phyloP scores from a whole-genome alignment of 148 eudicot species.

The Silene latifolia region DNA sequence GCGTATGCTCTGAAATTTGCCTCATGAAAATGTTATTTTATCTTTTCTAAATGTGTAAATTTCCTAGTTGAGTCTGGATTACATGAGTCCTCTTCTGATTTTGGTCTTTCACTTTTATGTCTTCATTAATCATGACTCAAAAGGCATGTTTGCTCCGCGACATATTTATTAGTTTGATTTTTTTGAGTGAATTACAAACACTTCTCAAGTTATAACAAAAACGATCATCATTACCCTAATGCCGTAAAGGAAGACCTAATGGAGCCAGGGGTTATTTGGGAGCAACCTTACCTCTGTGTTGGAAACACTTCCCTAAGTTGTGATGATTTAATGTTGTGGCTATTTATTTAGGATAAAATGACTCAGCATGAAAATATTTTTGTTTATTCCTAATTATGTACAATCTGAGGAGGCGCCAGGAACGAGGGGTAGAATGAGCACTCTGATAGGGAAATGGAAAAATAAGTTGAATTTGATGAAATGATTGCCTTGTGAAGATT shows the following conservation, averaged over 20 bases:
- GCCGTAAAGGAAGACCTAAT: neutral
- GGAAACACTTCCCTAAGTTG: neutral
- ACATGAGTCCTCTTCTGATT: neutral
- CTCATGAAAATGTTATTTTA: neutral
- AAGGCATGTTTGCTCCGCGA: neutral
- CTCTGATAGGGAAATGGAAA: neutral
- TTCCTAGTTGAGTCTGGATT: neutral
- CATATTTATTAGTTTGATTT: neutral
- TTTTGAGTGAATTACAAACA: neutral
- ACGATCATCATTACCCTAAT: neutral
- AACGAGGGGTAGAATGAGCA: neutral
- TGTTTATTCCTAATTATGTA: neutral
- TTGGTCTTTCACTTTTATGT: neutral
- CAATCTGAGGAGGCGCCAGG: neutral
- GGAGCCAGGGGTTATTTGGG: neutral
- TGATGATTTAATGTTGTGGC: neutral
- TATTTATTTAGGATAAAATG: neutral
- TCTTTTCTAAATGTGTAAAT: neutral
- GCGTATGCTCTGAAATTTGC: neutral
- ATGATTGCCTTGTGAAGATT: neutral
- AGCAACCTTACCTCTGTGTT: neutral
- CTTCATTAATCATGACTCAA: neutral
- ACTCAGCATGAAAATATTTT: neutral
- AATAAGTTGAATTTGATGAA: neutral
- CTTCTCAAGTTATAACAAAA: neutral